These are phyloP conservation scores for Macadamia tetraphylla DNA, from an alignment of 164 flowering plant genomes.

Conservation along the genomic window DNA sequence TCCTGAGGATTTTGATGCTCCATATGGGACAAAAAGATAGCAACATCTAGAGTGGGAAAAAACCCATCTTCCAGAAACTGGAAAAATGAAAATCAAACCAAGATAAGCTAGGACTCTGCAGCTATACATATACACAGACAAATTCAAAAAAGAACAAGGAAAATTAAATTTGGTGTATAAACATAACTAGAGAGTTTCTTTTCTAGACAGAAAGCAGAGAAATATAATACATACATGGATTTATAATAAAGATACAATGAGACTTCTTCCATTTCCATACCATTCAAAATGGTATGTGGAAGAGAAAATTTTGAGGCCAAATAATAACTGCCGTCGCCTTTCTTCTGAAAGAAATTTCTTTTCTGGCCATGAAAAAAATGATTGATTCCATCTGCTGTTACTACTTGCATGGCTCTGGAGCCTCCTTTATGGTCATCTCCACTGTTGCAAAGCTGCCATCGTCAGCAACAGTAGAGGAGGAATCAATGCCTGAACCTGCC, in stretches of 20 bases:
- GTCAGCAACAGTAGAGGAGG: constrained; percentile 43
- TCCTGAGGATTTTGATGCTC: background rate
- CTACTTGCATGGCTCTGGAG: constrained; percentile 37
- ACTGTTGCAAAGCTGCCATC: constrained; percentile 42
- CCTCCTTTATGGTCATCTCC: constrained; percentile 79
- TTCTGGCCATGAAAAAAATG: constrained; percentile 16
- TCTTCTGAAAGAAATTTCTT: constrained; percentile 24
- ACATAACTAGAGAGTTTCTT: constrained; percentile 29
- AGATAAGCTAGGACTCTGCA: no score
- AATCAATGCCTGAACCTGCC: constrained; percentile 62
- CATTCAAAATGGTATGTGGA: constrained; percentile 11
- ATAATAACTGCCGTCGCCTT: constrained; percentile 7
- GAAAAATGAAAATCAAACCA: no score
- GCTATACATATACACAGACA: background rate
- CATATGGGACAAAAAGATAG: background rate
- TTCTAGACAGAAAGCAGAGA: background rate
- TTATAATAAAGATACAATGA: constrained; percentile 17
- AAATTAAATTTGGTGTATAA: constrained; percentile 26
- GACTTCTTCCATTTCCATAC: constrained; percentile 4
- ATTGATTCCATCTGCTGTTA: constrained; percentile 10
- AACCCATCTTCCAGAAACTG: background rate
- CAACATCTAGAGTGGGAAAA: background rate
- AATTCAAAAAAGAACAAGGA: constrained; percentile 5
- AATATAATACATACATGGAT: constrained; percentile 42
- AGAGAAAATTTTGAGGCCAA: constrained; percentile 25